phyloP scores from a whole-genome alignment of 1,284 basidiomycete genomes.

The Microbotryum violaceum region DNA sequence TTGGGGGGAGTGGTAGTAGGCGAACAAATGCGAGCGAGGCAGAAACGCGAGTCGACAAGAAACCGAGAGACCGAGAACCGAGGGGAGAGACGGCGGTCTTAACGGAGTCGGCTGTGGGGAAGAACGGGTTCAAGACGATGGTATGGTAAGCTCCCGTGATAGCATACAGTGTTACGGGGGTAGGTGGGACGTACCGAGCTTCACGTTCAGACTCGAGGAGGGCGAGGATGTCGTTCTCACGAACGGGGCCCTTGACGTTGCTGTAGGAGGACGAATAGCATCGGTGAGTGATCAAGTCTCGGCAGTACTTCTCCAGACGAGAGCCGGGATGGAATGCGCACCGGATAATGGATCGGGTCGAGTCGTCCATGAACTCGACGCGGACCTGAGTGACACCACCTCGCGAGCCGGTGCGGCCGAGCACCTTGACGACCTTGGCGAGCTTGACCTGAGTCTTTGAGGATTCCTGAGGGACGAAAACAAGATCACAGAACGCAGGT shows the following conservation, averaged over 20 bases:
- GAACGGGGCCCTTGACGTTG: slow-evolving; percentile 97
- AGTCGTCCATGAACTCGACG: slow-evolving; percentile 99
- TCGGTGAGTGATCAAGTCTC: background rate
- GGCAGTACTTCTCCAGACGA: background rate
- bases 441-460: slow-evolving; percentile 84
- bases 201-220: slow-evolving; percentile 98
- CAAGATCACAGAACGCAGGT: background rate
- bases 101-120: slow-evolving; percentile 21
- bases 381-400: slow-evolving; percentile 99
- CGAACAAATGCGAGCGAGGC: background rate
- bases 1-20: background rate
- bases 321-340: background rate
- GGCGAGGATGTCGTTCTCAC: slow-evolving; percentile 94
- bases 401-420: slow-evolving; percentile 97
- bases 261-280: background rate
- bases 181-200: slow-evolving; percentile 62
- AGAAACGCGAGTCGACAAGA: background rate
- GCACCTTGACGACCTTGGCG: slow-evolving; percentile 93
- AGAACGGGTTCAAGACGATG: background rate
- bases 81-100: background rate
- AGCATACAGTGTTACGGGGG: no score
- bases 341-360: slow-evolving; percentile 90
- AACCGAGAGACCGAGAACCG: background rate
- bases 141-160: no score
- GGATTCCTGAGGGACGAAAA: slow-evolving; percentile 27